Evolutionary conservation across 2,329 filamentous ascomycete genomes (phyloP).

Genomic region (Xylariaceae sp.): DNA sequence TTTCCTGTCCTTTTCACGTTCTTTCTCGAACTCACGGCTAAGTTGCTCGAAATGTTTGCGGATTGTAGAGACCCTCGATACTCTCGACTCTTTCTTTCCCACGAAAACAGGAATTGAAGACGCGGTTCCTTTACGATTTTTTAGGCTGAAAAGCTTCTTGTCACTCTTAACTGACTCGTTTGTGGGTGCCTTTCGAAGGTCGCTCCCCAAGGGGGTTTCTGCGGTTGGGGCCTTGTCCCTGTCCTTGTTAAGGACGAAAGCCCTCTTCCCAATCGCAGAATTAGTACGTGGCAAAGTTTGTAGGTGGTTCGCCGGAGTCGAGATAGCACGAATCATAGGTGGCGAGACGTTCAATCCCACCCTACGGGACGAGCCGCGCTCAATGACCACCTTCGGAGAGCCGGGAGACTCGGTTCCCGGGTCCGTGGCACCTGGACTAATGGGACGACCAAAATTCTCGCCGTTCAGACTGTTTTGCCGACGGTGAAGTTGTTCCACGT

Average conservation of each 20-base stretch:
- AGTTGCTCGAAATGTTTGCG: conserved; percentile 96
- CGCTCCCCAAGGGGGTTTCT: conserved; percentile 29
- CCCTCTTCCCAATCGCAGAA: conserved; percentile 43
- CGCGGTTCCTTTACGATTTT: conserved; percentile 62
- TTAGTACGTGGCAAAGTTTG: conserved; percentile 46
- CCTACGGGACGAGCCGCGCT: conserved; percentile 44
- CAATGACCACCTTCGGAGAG: conserved; percentile 24
- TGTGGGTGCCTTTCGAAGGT: conserved; percentile 32
- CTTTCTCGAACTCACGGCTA: conserved; percentile 93
- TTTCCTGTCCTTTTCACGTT: conserved; percentile 80
- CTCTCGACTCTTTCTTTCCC: conserved; percentile 54
- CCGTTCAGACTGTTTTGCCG: conserved; percentile 41
- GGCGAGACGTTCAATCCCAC: conserved; percentile 47
- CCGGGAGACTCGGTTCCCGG: conserved; percentile 22
- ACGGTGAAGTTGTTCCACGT: conserved; percentile 44
- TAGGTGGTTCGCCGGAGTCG: conserved; percentile 43
- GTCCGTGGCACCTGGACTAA: conserved; percentile 18
- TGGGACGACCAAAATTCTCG: conserved; percentile 22
- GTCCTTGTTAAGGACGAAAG: conserved; percentile 31
- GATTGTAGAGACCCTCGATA: conserved; percentile 82
- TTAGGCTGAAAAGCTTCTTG: conserved; percentile 63
- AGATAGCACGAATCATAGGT: conserved; percentile 52
- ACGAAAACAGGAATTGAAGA: conserved; percentile 90
- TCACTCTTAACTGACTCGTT: conserved; percentile 54
- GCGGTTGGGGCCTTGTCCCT: conserved; percentile 24